A percentile compares a stretch with the other conserved stretches of the same genome.
phyloP scores from a whole-genome alignment of 257 asterid species.

The Rhazya stricta region DNA sequence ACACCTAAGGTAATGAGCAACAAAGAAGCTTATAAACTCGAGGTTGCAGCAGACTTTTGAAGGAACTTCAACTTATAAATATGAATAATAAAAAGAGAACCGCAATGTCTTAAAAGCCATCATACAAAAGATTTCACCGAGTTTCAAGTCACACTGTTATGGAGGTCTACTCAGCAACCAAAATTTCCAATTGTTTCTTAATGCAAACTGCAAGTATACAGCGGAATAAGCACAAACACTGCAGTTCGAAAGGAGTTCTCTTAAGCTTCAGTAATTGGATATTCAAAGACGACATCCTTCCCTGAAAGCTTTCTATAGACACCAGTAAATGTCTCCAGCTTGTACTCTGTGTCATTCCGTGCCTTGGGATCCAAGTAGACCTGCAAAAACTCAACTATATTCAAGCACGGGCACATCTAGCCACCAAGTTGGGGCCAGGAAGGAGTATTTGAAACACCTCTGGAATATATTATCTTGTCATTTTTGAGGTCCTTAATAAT shows the following conservation, averaged over 20 bases:
- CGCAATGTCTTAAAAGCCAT: not conserved
- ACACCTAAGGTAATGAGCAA: too few species aligned
- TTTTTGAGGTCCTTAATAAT: not conserved
- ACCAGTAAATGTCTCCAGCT: conserved; percentile 41
- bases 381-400: conserved; percentile 8
- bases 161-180: not conserved
- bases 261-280: conserved; percentile 19
- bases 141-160: not conserved
- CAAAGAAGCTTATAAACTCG: too few species aligned
- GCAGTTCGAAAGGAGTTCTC: not conserved
- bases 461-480: not conserved
- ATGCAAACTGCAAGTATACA: not conserved
- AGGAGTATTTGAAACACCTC: not conserved
- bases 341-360: conserved; percentile 39
- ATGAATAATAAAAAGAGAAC: not conserved
- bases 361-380: conserved; percentile 44
- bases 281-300: conserved; percentile 43
- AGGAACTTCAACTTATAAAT: too few species aligned
- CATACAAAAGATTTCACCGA: not conserved
- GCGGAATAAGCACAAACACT: not conserved
- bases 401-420: not conserved
- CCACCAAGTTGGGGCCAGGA: not conserved
- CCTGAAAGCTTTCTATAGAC: conserved; percentile 51
- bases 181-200: not conserved
- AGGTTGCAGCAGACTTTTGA: too few species aligned